These are phyloP conservation scores for Penicillium cinerascens DNA, from an alignment of 495 filamentous ascomycete genomes.

Conservation along the genomic window DNA sequence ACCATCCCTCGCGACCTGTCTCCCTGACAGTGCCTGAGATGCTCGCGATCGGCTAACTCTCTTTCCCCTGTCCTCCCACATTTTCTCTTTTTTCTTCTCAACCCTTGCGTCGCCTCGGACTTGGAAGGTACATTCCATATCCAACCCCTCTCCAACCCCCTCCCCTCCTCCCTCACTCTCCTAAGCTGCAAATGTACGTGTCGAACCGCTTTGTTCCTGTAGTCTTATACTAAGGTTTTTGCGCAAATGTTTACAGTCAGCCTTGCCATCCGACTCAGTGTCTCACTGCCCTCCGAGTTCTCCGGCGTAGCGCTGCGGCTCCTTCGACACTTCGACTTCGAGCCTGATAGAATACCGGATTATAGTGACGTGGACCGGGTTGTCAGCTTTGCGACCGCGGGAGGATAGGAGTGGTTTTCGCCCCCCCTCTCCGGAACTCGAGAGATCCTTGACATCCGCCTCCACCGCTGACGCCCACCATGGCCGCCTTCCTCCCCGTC, in stretches of 20 bases:
- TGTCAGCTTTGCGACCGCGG: conserved; percentile 25
- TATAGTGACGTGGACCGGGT: conserved; percentile 19
- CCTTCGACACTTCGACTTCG: conserved; percentile 5
- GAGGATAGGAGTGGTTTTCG: conserved; percentile 15
- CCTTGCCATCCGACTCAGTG: conserved; percentile 16
- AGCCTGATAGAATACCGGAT: conserved; percentile 15
- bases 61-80: conserved; percentile 14
- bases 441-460: conserved; percentile 36
- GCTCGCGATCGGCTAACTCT: conserved; percentile 23
- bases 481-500: conserved; percentile 71
- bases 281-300: conserved; percentile 21
- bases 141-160: conserved; percentile 2
- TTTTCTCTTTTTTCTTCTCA: conserved; percentile 3
- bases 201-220: conserved; percentile 3
- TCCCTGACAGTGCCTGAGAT: conserved; percentile 10
- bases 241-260: conserved; percentile 25
- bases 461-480: conserved; percentile 27
- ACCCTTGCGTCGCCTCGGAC: conserved; percentile 21
- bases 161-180: background rate
- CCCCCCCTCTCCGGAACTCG: conserved; percentile 6
- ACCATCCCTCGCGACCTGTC: conserved; percentile 6
- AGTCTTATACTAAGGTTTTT: conserved; percentile 7
- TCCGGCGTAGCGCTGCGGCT: conserved; percentile 19
- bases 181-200: conserved; percentile 12
- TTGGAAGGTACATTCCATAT: conserved; percentile 13